Evolutionary conservation across 2,329 filamentous ascomycete genomes (phyloP).

Genomic region (Ascocoryne sarcoides): DNA sequence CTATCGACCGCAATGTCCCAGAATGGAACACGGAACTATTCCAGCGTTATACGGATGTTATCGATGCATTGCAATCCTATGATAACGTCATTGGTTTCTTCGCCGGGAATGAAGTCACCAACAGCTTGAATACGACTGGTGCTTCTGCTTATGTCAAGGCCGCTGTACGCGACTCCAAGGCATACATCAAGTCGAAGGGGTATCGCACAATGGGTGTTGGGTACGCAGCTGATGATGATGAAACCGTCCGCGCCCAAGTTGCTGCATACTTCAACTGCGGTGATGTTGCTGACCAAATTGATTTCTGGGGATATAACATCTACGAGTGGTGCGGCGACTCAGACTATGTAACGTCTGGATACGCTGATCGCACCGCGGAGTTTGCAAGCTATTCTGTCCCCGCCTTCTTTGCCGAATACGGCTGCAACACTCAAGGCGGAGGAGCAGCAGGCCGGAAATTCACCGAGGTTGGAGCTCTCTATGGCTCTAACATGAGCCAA

Average conservation of each 20-base stretch:
- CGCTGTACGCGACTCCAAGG: slow-evolving; percentile 91
- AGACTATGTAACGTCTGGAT: slow-evolving; percentile 66
- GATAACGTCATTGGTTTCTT: slow-evolving; percentile 95
- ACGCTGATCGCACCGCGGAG: slow-evolving; percentile 70
- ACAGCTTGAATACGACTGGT: slow-evolving; percentile 74
- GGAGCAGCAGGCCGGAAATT: slow-evolving; percentile 55
- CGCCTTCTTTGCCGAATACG: slow-evolving; percentile 97
- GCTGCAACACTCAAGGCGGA: slow-evolving; percentile 62
- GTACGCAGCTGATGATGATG: slow-evolving; percentile 92
- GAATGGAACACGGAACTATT: slow-evolving; percentile 72
- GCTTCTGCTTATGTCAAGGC: slow-evolving; percentile 95
- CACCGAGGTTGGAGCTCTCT: slow-evolving; percentile 75
- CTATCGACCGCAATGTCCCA: slow-evolving; percentile 76
- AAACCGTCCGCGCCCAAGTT: slow-evolving; percentile 68
- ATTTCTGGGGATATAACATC: slow-evolving; percentile 99
- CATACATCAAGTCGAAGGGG: slow-evolving; percentile 74
- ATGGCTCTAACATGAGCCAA: slow-evolving; percentile 65
- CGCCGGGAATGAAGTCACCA: slow-evolving; percentile 93
- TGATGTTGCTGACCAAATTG: slow-evolving; percentile 55
- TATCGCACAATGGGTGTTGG: slow-evolving; percentile 80
- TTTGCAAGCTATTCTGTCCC: slow-evolving; percentile 84
- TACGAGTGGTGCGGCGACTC: slow-evolving; percentile 96
- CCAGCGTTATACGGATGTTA: slow-evolving; percentile 71
- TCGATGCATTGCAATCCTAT: slow-evolving; percentile 74
- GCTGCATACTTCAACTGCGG: slow-evolving; percentile 94